Evolutionary conservation across 1,284 basidiomycete species (phyloP).

Genomic region (Schizophyllum amplum): DNA sequence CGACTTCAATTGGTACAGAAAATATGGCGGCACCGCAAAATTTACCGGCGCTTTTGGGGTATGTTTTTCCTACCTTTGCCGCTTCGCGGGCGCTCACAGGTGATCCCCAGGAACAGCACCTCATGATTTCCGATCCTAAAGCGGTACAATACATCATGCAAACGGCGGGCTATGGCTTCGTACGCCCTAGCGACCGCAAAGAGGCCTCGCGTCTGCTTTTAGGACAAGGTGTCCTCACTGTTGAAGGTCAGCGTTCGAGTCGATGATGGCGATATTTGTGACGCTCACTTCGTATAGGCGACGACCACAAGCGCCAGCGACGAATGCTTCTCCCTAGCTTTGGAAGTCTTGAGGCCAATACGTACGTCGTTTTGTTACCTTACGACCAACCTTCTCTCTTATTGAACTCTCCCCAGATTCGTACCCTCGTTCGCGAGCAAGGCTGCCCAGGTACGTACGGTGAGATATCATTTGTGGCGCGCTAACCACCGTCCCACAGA

Average conservation of each 20-base stretch:
- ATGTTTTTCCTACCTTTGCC: background rate
- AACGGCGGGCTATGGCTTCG: slow-evolving; percentile 29
- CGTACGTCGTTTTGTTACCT: too few species aligned
- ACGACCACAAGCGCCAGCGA: slow-evolving; percentile 27
- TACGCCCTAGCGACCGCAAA: slow-evolving; percentile 24
- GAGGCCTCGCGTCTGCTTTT: slow-evolving; percentile 21
- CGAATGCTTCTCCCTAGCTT: slow-evolving; percentile 32
- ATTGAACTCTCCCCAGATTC: slow-evolving; percentile 4
- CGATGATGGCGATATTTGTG: slow-evolving; percentile 15
- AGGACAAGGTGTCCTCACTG: slow-evolving; percentile 12
- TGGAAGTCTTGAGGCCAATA: slow-evolving; percentile 20
- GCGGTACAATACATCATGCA: slow-evolving; percentile 35
- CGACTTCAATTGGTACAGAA: slow-evolving; percentile 29
- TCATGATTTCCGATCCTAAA: slow-evolving; percentile 33
- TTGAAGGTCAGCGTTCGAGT: slow-evolving; percentile 8
- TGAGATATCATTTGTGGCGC: too few species aligned
- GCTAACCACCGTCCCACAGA: too few species aligned
- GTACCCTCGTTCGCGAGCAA: background rate
- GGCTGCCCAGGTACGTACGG: slow-evolving; percentile 6
- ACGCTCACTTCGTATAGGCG: slow-evolving; percentile 22
- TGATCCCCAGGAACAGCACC: slow-evolving; percentile 26
- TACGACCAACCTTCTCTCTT: background rate
- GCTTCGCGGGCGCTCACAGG: background rate
- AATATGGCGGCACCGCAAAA: slow-evolving; percentile 26
- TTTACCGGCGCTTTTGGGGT: slow-evolving; percentile 29